A percentile compares a stretch with the other conserved stretches of the same genome.
phyloP scores from a whole-genome alignment of 805 yeast genomes.

The Monosporozyma servazzii region DNA sequence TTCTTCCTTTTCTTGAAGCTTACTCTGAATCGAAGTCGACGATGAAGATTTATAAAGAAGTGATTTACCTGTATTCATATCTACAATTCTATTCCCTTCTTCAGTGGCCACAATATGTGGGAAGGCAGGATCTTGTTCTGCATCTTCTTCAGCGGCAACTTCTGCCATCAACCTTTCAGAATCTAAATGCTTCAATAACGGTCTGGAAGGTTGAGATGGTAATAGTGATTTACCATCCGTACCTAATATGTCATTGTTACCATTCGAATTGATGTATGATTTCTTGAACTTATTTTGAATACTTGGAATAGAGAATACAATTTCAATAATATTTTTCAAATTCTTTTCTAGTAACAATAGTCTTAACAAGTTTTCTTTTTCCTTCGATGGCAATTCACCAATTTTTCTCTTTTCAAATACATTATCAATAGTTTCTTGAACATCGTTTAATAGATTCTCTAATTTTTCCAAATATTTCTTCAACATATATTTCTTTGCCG shows the following conservation, averaged over 20 bases:
- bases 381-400: constrained; percentile 48
- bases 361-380: constrained; percentile 65
- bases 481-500: constrained; percentile 30
- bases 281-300: constrained; percentile 6
- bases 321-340: constrained; percentile 43
- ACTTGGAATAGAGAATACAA: constrained; percentile 23
- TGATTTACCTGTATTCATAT: constrained; percentile 63
- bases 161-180: constrained; percentile 10
- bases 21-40: constrained; percentile 56
- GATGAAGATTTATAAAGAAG: constrained; percentile 56
- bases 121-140: not conserved
- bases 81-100: constrained; percentile 53
- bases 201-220: constrained; percentile 30
- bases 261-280: not conserved
- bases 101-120: constrained; percentile 43
- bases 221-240: constrained; percentile 53
- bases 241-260: constrained; percentile 13
- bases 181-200: constrained; percentile 17
- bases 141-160: constrained; percentile 35
- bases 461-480: constrained; percentile 37
- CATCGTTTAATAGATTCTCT: constrained; percentile 25
- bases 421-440: constrained; percentile 45
- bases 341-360: constrained; percentile 63
- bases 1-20: constrained; percentile 73
- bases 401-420: constrained; percentile 50